Conservation (phyloP, 1,284 basidiomycete genomes). For the Leccinum colubrinum region DNA sequence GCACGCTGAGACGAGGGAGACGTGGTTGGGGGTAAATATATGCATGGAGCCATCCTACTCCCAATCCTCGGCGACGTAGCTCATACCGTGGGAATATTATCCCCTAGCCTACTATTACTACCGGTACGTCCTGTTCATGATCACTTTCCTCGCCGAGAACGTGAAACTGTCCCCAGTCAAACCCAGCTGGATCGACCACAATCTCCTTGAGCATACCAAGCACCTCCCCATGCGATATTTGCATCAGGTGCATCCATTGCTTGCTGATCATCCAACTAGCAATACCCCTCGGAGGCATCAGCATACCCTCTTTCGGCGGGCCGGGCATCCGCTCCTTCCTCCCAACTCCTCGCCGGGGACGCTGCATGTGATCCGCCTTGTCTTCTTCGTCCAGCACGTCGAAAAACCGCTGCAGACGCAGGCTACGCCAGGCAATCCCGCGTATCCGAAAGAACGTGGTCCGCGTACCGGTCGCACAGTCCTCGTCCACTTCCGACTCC, state of each 20-base stretch:
- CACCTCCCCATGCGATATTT: constrained; percentile 45
- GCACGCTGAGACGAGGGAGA: constrained; percentile 85
- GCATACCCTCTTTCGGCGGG: constrained; percentile 44
- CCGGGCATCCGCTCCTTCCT: constrained; percentile 56
- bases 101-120: background rate
- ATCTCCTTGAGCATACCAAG: constrained; percentile 39
- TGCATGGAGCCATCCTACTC: constrained; percentile 35
- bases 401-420: constrained; percentile 56
- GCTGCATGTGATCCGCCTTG: constrained; percentile 38
- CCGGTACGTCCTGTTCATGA: constrained; percentile 32
- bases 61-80: background rate
- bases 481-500: constrained; percentile 59
- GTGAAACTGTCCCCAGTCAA: constrained; percentile 45
- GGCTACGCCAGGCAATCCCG: constrained; percentile 62
- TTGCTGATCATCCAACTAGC: constrained; percentile 75
- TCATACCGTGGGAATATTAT: constrained; percentile 14
- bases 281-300: constrained; percentile 60
- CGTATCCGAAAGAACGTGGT: constrained; percentile 46
- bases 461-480: constrained; percentile 25
- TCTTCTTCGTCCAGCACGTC: constrained; percentile 58
- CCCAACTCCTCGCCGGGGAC: constrained; percentile 55
- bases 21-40: constrained; percentile 76
- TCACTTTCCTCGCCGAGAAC: constrained; percentile 59
- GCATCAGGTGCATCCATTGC: constrained; percentile 49
- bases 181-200: constrained; percentile 44